Percentiles rank a stretch among this genome's conserved stretches.
Evolutionary conservation across 352 stramenopile species (phyloP).

Genomic region (Pythium rishiriense): DNA sequence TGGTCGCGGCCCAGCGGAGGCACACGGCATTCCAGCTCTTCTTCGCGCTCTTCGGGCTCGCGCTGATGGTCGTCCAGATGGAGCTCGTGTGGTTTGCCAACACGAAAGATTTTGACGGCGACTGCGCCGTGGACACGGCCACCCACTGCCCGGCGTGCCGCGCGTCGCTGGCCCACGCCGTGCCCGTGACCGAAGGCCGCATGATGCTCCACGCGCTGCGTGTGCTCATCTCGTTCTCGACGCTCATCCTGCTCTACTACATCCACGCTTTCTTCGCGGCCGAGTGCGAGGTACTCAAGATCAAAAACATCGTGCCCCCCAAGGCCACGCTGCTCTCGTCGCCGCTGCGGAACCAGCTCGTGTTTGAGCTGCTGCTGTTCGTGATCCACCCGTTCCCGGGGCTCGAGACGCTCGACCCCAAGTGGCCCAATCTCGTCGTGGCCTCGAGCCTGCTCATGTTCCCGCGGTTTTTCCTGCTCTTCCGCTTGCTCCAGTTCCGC

Average conservation of each 20-base stretch:
- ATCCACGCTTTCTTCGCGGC: constrained; percentile 64
- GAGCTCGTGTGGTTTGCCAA: constrained; percentile 75
- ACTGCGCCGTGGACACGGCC: constrained; percentile 34
- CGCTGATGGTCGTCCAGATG: constrained; percentile 76
- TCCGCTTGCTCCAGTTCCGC: constrained; percentile 61
- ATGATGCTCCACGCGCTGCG: constrained; percentile 71
- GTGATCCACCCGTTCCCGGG: constrained; percentile 69
- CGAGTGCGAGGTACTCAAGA: constrained; percentile 76
- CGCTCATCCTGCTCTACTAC: constrained; percentile 67
- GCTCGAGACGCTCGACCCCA: constrained; percentile 59
- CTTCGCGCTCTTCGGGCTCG: constrained; percentile 61
- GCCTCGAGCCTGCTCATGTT: constrained; percentile 69
- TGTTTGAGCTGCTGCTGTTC: constrained; percentile 56
- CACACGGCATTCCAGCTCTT: constrained; percentile 70
- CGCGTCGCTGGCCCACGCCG: constrained; percentile 25
- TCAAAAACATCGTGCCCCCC: constrained; percentile 78
- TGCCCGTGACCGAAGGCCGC: constrained; percentile 49
- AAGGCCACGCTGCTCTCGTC: constrained; percentile 65
- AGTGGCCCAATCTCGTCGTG: constrained; percentile 61
- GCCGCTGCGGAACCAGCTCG: constrained; percentile 42
- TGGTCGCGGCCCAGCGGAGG: constrained; percentile 46
- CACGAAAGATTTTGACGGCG: constrained; percentile 36
- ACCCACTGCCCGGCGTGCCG: constrained; percentile 45
- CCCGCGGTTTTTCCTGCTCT: constrained; percentile 43
- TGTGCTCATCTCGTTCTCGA: constrained; percentile 68